Evolutionary conservation across 768 basidiomycete species (phyloP), one percentile per base, ranked within the genome.

Genomic region (Podaxis sp.): DNA sequence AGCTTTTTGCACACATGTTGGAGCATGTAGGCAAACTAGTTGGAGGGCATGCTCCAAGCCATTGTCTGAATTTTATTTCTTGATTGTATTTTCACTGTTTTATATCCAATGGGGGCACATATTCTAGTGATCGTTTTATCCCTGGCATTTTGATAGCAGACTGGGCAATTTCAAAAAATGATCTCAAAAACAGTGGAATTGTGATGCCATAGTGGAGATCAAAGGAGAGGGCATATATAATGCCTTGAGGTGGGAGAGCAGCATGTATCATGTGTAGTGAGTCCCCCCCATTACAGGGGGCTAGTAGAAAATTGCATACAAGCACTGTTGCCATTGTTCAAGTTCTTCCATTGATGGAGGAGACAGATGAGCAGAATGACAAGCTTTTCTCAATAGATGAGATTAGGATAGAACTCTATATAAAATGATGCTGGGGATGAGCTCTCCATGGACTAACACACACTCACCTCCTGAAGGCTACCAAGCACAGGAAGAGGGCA

Each of bases 261-360:
- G 97, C 2, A 94, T 99, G 0, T 96, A 98, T 76, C 82, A 96
- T 2, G 94, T 99, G 0, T 96, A 98, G 76, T 75, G 97, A 43
- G 92, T 98, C 1, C 96, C 97, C 0, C 86, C 86, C 7, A 98
- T n/a, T n/a, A n/a, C 95, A 25, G 3, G 96, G 97, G 68, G 79
- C 89, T 2, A 87, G 85, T 63, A 96, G 96, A 4, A 79, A 96
- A 54, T 85, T 92, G 29, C 97, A 98, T 70, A 96, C 96, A 0
- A 95, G 93, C 67, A 96, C 96, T 0, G 89, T 93, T 7, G 85
- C 93, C 1, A 82, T 93, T 13, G 84, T 97, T 63, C 24, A 25
- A 25, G 95, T 96, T 0, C 80, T 97, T 1, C 96, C 96, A 0
- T 75, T 94, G 4, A 73, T 82, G 22, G 88, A 93, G 64, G 90